Evolutionary conservation across 2,329 filamentous ascomycete genomes (phyloP).

Genomic region (Alternaria incomplexa): DNA sequence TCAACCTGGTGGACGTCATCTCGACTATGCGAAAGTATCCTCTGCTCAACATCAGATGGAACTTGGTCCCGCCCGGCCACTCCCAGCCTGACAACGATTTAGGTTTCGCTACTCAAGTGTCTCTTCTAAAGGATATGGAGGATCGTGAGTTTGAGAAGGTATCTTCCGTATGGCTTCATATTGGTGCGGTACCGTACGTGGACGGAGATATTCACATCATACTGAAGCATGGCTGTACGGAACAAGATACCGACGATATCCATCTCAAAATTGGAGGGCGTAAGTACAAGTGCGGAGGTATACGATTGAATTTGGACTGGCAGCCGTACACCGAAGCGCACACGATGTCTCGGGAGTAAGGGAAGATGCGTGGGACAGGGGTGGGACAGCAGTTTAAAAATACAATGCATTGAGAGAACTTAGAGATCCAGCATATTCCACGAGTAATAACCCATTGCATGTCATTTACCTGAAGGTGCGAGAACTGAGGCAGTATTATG

Average conservation of each 20-base stretch:
- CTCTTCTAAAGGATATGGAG: not conserved
- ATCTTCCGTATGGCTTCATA: not conserved
- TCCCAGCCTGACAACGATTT: not conserved
- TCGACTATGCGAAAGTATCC: not conserved
- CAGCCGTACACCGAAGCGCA: not conserved
- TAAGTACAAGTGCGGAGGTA: not conserved
- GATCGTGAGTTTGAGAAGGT: not conserved
- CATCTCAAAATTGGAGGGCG: not conserved
- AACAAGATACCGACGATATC: not conserved
- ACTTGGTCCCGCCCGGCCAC: not conserved
- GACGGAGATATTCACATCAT: not conserved
- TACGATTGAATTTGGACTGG: fast-evolving
- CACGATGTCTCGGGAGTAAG: not conserved
- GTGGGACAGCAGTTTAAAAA: not conserved
- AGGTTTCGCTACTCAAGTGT: not conserved
- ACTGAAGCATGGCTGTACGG: not conserved
- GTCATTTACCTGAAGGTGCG: not conserved
- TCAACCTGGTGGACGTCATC: not conserved
- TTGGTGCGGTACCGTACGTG: too few species aligned
- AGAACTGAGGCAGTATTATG: not conserved
- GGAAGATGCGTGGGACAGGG: not conserved
- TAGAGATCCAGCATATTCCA: not conserved
- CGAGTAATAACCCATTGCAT: not conserved
- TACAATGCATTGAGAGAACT: not conserved
- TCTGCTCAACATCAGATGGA: not conserved